A percentile compares a stretch with the other conserved stretches of the same genome.
Evolutionary conservation across 2,329 filamentous ascomycete genomes (phyloP).

Genomic region (Fusarium buharicum): DNA sequence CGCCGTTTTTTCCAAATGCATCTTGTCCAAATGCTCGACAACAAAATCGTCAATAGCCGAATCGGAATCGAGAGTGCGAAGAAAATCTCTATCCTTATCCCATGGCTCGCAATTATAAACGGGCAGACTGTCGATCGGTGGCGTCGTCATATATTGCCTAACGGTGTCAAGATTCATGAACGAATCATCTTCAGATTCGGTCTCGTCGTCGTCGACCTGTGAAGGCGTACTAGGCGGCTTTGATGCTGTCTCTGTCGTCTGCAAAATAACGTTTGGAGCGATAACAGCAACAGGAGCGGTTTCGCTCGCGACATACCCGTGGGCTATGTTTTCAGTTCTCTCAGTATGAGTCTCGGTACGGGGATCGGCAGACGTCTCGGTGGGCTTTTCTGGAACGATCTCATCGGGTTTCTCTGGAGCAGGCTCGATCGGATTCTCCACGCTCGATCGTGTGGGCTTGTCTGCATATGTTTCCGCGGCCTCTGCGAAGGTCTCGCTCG

Average conservation of each 20-base stretch:
- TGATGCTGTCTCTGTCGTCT: conserved; percentile 47
- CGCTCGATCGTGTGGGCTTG: background rate
- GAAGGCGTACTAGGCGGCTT: conserved; percentile 60
- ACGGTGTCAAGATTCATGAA: conserved; percentile 60
- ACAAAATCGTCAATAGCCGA: conserved; percentile 59
- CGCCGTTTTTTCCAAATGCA: conserved; percentile 50
- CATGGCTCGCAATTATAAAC: conserved; percentile 58
- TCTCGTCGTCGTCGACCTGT: conserved; percentile 62
- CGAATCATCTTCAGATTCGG: conserved; percentile 65
- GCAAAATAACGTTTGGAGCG: conserved; percentile 34
- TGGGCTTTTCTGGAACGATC: background rate
- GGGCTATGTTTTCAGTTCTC: background rate
- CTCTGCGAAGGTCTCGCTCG: background rate
- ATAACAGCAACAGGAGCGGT: conserved; percentile 5
- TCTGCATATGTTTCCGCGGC: background rate
- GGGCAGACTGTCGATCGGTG: conserved; percentile 65
- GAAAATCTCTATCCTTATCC: conserved; percentile 59
- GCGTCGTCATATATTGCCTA: conserved; percentile 64
- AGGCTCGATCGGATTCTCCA: background rate
- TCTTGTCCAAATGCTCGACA: conserved; percentile 56
- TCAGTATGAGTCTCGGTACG: conserved; percentile 1
- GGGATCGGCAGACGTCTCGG: conserved; percentile 1
- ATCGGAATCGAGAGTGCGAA: conserved; percentile 55
- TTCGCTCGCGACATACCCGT: conserved; percentile 6
- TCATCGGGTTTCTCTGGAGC: conserved; percentile 6